A percentile compares a stretch with the other conserved stretches of the same genome.
These are phyloP conservation scores for Calonectria ilicicola DNA, from an alignment of 2,329 filamentous ascomycete genomes.

Conservation along the genomic window DNA sequence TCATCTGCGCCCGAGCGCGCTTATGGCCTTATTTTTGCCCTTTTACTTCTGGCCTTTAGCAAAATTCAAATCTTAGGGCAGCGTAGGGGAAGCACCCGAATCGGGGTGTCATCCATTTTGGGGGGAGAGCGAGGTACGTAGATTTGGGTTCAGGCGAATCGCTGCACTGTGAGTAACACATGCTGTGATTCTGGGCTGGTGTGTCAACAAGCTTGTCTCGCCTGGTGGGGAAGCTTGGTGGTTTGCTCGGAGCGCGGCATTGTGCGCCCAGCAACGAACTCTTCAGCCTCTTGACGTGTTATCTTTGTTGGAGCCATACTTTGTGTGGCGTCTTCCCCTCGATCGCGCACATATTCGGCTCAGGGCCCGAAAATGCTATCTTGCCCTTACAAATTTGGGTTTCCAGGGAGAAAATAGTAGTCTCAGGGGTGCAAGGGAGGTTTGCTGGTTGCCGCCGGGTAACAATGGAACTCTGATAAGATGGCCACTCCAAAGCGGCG, in stretches of 20 bases:
- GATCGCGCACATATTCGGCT: background rate
- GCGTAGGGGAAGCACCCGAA: background rate
- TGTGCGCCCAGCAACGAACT: background rate
- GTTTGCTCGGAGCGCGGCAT: background rate
- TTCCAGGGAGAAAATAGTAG: background rate
- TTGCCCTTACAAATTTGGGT: background rate
- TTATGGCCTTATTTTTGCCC: background rate
- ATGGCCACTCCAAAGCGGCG: background rate
- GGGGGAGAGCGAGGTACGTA: background rate
- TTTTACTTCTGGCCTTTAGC: background rate
- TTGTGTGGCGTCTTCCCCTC: constrained; percentile 32
- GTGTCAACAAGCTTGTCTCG: background rate
- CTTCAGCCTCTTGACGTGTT: background rate
- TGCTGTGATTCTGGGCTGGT: background rate
- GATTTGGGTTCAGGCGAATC: background rate
- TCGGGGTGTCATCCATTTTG: background rate
- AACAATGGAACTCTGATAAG: constrained; percentile 6
- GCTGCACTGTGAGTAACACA: background rate
- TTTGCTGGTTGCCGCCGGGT: constrained; percentile 1
- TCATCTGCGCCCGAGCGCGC: background rate
- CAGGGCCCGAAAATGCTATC: constrained; percentile 16
- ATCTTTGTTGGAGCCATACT: background rate
- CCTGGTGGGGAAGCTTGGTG: background rate
- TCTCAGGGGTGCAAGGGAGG: background rate
- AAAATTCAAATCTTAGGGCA: background rate